Conservation (phyloP, 345 rosid genomes). For the Aurinia saxatilis region DNA sequence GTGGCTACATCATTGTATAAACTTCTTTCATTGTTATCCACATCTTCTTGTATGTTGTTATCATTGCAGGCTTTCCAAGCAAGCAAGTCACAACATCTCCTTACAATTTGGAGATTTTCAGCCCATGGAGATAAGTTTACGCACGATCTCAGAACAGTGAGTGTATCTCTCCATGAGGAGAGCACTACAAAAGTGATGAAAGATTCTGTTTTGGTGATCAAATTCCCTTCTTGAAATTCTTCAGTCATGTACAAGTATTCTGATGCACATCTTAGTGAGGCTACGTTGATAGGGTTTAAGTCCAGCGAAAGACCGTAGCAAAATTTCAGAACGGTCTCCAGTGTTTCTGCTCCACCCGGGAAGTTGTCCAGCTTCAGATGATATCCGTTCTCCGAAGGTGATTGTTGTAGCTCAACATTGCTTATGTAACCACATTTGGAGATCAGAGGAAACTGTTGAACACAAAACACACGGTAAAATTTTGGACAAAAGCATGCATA, state of each 20-base stretch:
- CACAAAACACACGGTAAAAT: slow-evolving; percentile 1
- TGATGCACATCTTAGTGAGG: slow-evolving; percentile 70
- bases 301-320: slow-evolving; percentile 62
- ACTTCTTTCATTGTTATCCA: slow-evolving; percentile 32
- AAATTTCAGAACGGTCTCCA: slow-evolving; percentile 58
- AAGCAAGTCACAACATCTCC: slow-evolving; percentile 79
- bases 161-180: slow-evolving; percentile 79
- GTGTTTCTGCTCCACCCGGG: slow-evolving; percentile 73
- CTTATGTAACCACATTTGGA: slow-evolving; percentile 79
- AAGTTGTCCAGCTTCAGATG: slow-evolving; percentile 63
- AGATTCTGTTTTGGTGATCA: slow-evolving; percentile 69
- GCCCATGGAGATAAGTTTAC: slow-evolving; percentile 75
- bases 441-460: slow-evolving; percentile 68
- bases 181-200: slow-evolving; percentile 75
- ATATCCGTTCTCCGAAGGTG: slow-evolving; percentile 42
- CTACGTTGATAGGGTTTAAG: slow-evolving; percentile 52
- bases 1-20: slow-evolving; percentile 49
- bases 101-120: slow-evolving; percentile 75
- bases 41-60: slow-evolving; percentile 28
- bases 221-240: slow-evolving; percentile 74
- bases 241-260: slow-evolving; percentile 83
- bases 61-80: slow-evolving; percentile 68
- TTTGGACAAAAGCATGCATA: background rate
- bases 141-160: slow-evolving; percentile 63
- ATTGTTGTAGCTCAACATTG: slow-evolving; percentile 53